Base-by-base conservation (phyloP, 139 green algal genomes). In the Mesotaenium endlicherianum region DNA sequence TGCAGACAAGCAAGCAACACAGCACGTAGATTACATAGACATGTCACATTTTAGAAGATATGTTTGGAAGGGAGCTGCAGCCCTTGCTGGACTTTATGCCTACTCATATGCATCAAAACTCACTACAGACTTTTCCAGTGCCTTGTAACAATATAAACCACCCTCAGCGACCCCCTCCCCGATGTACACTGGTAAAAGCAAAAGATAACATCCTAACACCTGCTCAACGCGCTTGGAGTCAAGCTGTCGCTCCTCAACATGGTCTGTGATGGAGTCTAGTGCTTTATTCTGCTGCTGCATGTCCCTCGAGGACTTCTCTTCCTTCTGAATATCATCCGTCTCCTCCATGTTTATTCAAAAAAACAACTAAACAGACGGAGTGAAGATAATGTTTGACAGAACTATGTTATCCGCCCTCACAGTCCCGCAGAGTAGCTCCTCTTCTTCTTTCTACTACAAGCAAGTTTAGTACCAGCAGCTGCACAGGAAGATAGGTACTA, bases 211-310 rank as follows among this genome's bases (percentile, higher is more conserved):
- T 44, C 4, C n/a, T 75, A 34, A 4, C 75, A 86, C 82, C 82
- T 88, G 47, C 45, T 88, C 26, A 17, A 89, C 81, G 3, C 69
- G 87, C 20, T 17, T 34, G 36, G 81, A 47, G 36, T 89, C 84
- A 14, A 89, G 60, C 31, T 89, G 67, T 43, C 47, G 41, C 64
- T 89, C 84, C 60, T 89, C 84, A 0, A 89, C 84, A 75, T 89
- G 83, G 71, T 89, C 84, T 2, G 84, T 89, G 39, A 89, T 89
- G 83, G 81, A 89, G 43, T 89, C 83, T 26, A 89, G 82, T 3
- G 84, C 84, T 30, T 57, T 89, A 75, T 64, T 89, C 84, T 89
- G 84, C 59, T 89, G 81, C 55, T 83, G 81, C 64, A 83, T 36
- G 55, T 88, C 83, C 60, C 68, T 82, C 42, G 83, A 87, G 14